Percentiles rank a stretch among this genome's conserved stretches.
phyloP scores from a whole-genome alignment of 306 rosid species.

The Vigna unguiculata region DNA sequence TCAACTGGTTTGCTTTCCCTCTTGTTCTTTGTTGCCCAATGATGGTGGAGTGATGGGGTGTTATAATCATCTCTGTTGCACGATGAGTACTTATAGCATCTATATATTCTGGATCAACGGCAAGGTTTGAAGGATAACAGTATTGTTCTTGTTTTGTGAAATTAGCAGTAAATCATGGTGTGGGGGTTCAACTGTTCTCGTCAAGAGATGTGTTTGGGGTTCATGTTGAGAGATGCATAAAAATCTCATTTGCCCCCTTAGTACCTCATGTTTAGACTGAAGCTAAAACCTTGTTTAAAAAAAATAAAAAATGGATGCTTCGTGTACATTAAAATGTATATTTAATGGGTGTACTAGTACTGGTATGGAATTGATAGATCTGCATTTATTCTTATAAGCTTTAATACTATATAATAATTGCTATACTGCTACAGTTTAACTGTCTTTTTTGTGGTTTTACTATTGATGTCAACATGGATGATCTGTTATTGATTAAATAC shows the following conservation, averaged over 20 bases:
- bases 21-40: slow-evolving; percentile 3
- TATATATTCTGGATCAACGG: slow-evolving; percentile 21
- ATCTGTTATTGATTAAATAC: slow-evolving; percentile 1
- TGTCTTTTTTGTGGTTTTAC: slow-evolving; percentile 27
- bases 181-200: slow-evolving; percentile 4
- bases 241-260: not conserved
- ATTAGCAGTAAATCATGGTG: slow-evolving; percentile 13
- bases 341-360: slow-evolving; percentile 2
- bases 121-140: slow-evolving; percentile 12
- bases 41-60: slow-evolving; percentile 13
- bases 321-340: not conserved
- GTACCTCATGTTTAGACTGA: slow-evolving; percentile 23
- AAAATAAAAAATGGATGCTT: not conserved
- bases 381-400: slow-evolving; percentile 21
- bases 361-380: slow-evolving; percentile 14
- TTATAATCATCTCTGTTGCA: slow-evolving; percentile 18
- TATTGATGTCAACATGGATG: slow-evolving; percentile 27
- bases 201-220: not conserved
- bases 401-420: not conserved
- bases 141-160: slow-evolving; percentile 9
- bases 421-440: not conserved
- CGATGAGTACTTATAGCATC: slow-evolving; percentile 5
- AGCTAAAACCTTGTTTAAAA: not conserved
- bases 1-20: not conserved
- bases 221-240: slow-evolving; percentile 9